Base-by-base conservation (phyloP, 2,329 filamentous ascomycete species). In the Aspergillus floridensis region DNA sequence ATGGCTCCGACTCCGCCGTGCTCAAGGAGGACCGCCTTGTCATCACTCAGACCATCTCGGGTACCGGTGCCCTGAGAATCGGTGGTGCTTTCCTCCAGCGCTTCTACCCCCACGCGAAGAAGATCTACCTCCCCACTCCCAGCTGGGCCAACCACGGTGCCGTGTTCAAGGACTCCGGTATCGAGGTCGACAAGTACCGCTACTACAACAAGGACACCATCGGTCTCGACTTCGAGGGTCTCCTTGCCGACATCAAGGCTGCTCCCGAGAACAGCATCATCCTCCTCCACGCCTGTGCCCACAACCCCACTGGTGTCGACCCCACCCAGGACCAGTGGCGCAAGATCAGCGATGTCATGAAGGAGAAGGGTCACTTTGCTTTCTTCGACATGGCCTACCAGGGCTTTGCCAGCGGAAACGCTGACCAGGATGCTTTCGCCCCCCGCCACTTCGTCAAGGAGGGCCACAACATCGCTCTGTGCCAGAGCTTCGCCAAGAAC, bases 361-460 rank as follows among this genome's bases (percentile, higher is more conserved):
- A 96, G 86, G 85, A 87, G 75, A 87, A 90, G 77, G 88, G 84
- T 53, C 93, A 98, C 85, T 96, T 89, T 77, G 88, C 92, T 71
- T 97, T 99, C 86, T 99, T 98, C 82, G 93, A 98, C 79, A 97
- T 97, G 93, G 93, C 93, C 65, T 99, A 99, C 85, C 93, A 99
- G 82, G 93, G 93, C 70, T 98, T 99, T 74, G 93, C 93, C 70
- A 95, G 89, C 65, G 93, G 93, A 68, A 86, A 96, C 80, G 95
- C 91, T 65, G 86, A 96, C 83, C 88, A 88, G 79, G 93, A 99
- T 76, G 95, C 95, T 65, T 98, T 93, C 76, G 91, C 95, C 62
- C 85, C 98, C 67, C 88, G 95, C 68, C 84, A 97, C 84, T 99
- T 99, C 77, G 87, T 97, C 76, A 85, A 92, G 80, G 83, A 97